A percentile compares a stretch with the other conserved stretches of the same genome.
Conservation (phyloP, 2,329 filamentous ascomycete genomes). For the Ophioceras dolichostomum region DNA sequence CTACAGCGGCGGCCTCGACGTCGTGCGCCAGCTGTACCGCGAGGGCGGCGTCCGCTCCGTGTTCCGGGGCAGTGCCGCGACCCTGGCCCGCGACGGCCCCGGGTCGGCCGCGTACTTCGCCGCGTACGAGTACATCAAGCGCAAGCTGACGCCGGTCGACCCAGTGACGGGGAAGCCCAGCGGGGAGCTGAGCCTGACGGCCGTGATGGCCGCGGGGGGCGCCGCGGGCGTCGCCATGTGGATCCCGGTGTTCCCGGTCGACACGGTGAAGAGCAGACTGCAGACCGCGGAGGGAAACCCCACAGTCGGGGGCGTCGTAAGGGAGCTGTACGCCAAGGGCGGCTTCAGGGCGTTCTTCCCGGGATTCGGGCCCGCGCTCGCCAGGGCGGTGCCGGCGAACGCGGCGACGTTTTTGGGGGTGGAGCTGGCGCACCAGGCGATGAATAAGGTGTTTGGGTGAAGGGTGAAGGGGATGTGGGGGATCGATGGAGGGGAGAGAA, state of each 20-base stretch:
- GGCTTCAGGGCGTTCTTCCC: constrained; percentile 93
- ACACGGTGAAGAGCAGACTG: constrained; percentile 88
- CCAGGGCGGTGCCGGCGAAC: constrained; percentile 89
- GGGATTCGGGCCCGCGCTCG: constrained; percentile 83
- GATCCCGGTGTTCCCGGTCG: constrained; percentile 96
- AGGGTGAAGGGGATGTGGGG: neutral
- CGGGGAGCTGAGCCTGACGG: constrained; percentile 68
- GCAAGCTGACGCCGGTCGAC: constrained; percentile 71
- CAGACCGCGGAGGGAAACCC: constrained; percentile 84
- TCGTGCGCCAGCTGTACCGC: constrained; percentile 84
- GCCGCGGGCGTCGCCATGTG: constrained; percentile 96
- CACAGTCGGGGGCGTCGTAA: constrained; percentile 67
- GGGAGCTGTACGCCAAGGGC: constrained; percentile 69
- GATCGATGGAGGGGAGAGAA: neutral
- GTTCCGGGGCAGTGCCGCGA: constrained; percentile 84
- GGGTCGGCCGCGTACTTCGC: constrained; percentile 94
- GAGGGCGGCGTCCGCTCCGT: constrained; percentile 85
- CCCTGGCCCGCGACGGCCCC: constrained; percentile 84
- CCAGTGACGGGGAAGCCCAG: constrained; percentile 56
- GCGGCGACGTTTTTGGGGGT: constrained; percentile 88
- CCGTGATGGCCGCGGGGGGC: constrained; percentile 77
- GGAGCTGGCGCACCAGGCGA: constrained; percentile 70
- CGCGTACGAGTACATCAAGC: constrained; percentile 93
- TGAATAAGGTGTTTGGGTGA: constrained; percentile 60
- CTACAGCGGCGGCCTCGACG: constrained; percentile 78